A percentile compares a stretch with the other conserved stretches of the same genome.
Conservation (phyloP, 441 rosid species). For the Pelargonium cotyledonis region DNA sequence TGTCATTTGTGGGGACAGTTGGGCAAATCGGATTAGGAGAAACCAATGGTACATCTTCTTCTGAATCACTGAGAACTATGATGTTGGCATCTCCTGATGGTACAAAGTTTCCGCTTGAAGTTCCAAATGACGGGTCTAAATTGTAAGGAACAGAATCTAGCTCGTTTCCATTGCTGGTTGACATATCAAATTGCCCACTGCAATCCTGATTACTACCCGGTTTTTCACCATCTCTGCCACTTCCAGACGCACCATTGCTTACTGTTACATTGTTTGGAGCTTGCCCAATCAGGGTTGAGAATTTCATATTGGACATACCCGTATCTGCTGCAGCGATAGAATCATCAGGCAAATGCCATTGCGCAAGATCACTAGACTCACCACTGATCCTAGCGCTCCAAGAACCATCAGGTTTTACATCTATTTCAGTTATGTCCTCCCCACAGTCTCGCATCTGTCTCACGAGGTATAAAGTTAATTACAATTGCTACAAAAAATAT, state of each 20-base stretch:
- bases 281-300: constrained; percentile 10
- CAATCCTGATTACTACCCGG: constrained; percentile 19
- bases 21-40: constrained; percentile 8
- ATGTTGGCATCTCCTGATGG: constrained; percentile 3
- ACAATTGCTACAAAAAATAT: neutral
- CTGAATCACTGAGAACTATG: constrained; percentile 30
- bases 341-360: constrained; percentile 29
- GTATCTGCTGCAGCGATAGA: constrained; percentile 10
- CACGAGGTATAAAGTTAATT: neutral
- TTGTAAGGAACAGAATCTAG: constrained; percentile 12
- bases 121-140: constrained; percentile 8
- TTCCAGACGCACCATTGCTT: constrained; percentile 24
- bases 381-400: constrained; percentile 23
- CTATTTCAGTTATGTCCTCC: constrained; percentile 27
- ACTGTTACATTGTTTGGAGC: constrained; percentile 8
- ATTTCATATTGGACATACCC: constrained; percentile 11
- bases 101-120: constrained; percentile 9
- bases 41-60: constrained; percentile 18
- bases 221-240: constrained; percentile 18
- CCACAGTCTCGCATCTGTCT: constrained; percentile 24
- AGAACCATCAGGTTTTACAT: constrained; percentile 30
- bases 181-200: constrained; percentile 3
- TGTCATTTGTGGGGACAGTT: constrained; percentile 8
- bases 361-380: constrained; percentile 16
- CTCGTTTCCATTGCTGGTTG: constrained; percentile 16